These are phyloP conservation scores for Pichia sp. DNA, from an alignment of 1,139 yeast genomes.

Conservation along the genomic window DNA sequence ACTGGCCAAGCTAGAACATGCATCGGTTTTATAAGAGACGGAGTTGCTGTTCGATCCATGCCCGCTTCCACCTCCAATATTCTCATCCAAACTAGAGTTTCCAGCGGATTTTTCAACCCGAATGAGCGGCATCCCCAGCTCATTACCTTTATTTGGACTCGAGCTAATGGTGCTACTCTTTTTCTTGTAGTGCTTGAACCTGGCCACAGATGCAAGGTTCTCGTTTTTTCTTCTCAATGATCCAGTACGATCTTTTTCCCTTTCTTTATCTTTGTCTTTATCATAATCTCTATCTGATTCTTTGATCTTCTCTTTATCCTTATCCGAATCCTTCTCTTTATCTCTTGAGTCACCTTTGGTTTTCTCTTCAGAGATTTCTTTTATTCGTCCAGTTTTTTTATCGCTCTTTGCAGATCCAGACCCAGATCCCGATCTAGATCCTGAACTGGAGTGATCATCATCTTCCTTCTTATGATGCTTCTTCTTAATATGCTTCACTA, in stretches of 20 bases:
- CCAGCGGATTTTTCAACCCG: slow-evolving; percentile 6
- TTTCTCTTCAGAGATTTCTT: neutral
- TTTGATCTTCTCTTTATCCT: neutral
- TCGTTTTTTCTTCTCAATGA: slow-evolving; percentile 21
- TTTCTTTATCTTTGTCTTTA: neutral
- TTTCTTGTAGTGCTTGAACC: slow-evolving; percentile 25
- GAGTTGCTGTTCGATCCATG: neutral
- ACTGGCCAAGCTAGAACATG: neutral
- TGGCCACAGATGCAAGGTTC: slow-evolving; percentile 26
- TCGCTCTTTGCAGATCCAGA: neutral
- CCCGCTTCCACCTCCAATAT: neutral
- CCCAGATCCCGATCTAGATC: neutral
- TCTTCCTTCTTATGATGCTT: neutral
- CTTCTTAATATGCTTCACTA: neutral
- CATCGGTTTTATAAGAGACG: neutral
- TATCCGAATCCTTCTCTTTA: slow-evolving; percentile 1
- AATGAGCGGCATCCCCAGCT: slow-evolving; percentile 1
- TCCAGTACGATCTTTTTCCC: slow-evolving; percentile 16
- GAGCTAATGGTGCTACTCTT: neutral
- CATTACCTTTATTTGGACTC: neutral
- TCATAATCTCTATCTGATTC: neutral
- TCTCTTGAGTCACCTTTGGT: neutral
- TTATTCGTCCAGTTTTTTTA: neutral
- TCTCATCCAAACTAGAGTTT: neutral
- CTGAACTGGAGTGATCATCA: slow-evolving; percentile 3